phyloP scores from a whole-genome alignment of 352 stramenopile species.

The Phytophthora pistaciae region DNA sequence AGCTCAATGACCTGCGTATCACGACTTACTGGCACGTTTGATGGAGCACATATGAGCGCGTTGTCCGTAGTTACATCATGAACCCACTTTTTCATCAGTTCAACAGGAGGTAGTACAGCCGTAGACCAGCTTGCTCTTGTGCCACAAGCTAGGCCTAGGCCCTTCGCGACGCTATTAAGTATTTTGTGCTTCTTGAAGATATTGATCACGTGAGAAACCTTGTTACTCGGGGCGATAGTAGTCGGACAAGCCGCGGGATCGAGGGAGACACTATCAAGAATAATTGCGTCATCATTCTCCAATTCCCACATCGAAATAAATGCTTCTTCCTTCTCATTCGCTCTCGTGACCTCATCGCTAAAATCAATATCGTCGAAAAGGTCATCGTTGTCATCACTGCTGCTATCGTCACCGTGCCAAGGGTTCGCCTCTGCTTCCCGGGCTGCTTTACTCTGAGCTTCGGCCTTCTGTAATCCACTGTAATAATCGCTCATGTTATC shows the following conservation, averaged over 20 bases:
- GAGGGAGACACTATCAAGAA: background rate
- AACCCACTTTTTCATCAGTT: conserved; percentile 7
- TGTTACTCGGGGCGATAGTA: too few species aligned
- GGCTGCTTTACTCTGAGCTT: background rate
- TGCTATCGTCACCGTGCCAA: background rate
- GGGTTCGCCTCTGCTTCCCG: background rate
- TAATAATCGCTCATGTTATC: conserved; percentile 11
- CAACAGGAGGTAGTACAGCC: background rate
- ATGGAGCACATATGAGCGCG: background rate
- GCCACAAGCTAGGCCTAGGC: background rate
- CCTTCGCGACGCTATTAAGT: too few species aligned
- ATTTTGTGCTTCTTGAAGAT: too few species aligned
- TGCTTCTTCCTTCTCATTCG: background rate
- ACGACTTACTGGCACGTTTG: background rate
- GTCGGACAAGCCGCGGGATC: too few species aligned
- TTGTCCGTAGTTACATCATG: background rate
- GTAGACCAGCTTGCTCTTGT: background rate
- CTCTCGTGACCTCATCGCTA: background rate
- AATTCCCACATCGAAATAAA: background rate
- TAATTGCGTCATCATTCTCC: background rate
- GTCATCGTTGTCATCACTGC: conserved; percentile 1
- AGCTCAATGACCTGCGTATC: conserved; percentile 7
- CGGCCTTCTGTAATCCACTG: background rate
- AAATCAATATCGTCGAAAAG: background rate
- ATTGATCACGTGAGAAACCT: too few species aligned